These are phyloP conservation scores for Talaromyces sp. DNA, from an alignment of 2,329 filamentous ascomycete species.

Conservation along the genomic window DNA sequence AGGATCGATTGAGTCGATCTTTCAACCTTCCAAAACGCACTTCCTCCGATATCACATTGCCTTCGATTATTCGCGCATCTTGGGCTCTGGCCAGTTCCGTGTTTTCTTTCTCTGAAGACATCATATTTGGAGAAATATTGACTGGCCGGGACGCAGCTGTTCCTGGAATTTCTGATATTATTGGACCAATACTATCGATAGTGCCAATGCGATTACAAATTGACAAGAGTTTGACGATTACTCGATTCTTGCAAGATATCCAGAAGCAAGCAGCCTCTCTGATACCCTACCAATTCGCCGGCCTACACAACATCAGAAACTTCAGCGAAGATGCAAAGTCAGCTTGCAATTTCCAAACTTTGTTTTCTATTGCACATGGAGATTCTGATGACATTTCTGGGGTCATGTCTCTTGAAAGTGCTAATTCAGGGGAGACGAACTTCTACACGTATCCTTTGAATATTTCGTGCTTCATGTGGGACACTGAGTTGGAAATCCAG, in stretches of 20 bases:
- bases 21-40: slow-evolving; percentile 2
- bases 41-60: slow-evolving; percentile 14
- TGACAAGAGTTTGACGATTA: slow-evolving; percentile 25
- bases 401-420: slow-evolving; percentile 21
- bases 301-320: slow-evolving; percentile 26
- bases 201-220: slow-evolving; percentile 35
- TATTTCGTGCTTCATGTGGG: slow-evolving; percentile 10
- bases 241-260: slow-evolving; percentile 48
- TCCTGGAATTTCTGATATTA: slow-evolving; percentile 31
- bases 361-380: slow-evolving; percentile 8
- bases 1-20: slow-evolving; percentile 5
- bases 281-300: slow-evolving; percentile 54
- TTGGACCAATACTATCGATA: slow-evolving; percentile 37
- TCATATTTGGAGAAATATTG: slow-evolving; percentile 40
- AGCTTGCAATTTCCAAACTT: slow-evolving; percentile 8
- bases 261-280: slow-evolving; percentile 51
- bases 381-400: slow-evolving; percentile 20
- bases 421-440: slow-evolving; percentile 8
- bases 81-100: slow-evolving; percentile 35
- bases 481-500: slow-evolving; percentile 1
- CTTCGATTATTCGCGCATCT: slow-evolving; percentile 35
- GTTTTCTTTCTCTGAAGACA: slow-evolving; percentile 34
- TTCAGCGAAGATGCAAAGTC: slow-evolving; percentile 7
- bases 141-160: slow-evolving; percentile 33
- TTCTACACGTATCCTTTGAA: slow-evolving; percentile 11